phyloP scores from a whole-genome alignment of 2,329 filamentous ascomycete genomes.

The Lecanosticta acicola region DNA sequence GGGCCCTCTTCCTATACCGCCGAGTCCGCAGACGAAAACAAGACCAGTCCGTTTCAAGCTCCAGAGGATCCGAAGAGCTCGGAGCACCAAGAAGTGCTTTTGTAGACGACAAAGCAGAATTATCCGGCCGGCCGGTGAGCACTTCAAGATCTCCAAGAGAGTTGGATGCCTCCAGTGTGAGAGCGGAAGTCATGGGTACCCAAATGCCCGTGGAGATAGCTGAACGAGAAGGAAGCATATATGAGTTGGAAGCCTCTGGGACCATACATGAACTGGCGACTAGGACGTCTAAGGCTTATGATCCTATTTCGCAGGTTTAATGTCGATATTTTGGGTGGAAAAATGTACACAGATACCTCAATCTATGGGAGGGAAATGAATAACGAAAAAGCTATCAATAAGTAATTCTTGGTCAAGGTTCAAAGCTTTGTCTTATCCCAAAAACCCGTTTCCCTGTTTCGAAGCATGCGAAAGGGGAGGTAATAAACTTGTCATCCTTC shows the following conservation, averaged over 20 bases:
- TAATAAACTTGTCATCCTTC: too few species aligned
- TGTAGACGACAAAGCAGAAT: conserved; percentile 1
- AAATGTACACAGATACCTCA: too few species aligned
- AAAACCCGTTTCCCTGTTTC: too few species aligned
- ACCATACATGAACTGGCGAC: neutral
- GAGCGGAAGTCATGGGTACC: neutral
- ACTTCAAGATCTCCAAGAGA: neutral
- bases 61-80: neutral
- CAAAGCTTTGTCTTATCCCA: too few species aligned
- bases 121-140: neutral
- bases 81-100: conserved; percentile 1
- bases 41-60: neutral
- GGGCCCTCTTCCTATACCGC: conserved; percentile 5
- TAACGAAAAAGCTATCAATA: too few species aligned
- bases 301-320: conserved; percentile 4
- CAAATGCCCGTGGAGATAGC: neutral
- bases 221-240: neutral
- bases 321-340: too few species aligned
- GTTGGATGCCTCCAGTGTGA: neutral
- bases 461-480: too few species aligned
- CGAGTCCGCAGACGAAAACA: neutral
- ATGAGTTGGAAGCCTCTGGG: neutral
- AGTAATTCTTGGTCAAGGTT: too few species aligned
- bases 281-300: neutral
- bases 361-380: too few species aligned